Percentiles rank a stretch among this genome's conserved stretches.
These are phyloP conservation scores for Hermanozyma aechmeae DNA, from an alignment of 805 yeast species.

Conservation along the genomic window DNA sequence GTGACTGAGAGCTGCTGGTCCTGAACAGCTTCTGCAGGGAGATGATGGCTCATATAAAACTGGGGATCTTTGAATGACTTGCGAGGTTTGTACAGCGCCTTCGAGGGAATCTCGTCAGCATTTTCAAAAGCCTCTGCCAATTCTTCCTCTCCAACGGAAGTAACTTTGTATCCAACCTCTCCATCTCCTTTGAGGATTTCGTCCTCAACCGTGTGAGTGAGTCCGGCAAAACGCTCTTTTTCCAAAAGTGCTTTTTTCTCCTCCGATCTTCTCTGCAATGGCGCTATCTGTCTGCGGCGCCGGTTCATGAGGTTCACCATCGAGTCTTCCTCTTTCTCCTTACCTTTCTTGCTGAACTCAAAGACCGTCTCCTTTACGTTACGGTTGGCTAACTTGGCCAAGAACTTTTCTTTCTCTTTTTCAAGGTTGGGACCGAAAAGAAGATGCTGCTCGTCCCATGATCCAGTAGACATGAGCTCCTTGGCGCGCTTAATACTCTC, in stretches of 20 bases:
- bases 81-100: slow-evolving; percentile 16
- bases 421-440: slow-evolving; percentile 71
- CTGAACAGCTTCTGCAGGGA: slow-evolving; percentile 69
- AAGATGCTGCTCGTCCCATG: slow-evolving; percentile 84
- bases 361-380: slow-evolving; percentile 83
- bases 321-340: slow-evolving; percentile 47
- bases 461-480: slow-evolving; percentile 57
- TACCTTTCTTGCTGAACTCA: slow-evolving; percentile 57
- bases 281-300: slow-evolving; percentile 81
- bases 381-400: slow-evolving; percentile 64
- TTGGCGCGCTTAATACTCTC: slow-evolving; percentile 83
- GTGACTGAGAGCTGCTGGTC: slow-evolving; percentile 60
- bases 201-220: slow-evolving; percentile 64
- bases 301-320: slow-evolving; percentile 77
- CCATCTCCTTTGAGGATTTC: slow-evolving; percentile 52
- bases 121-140: slow-evolving; percentile 42
- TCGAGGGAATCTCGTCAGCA: slow-evolving; percentile 32
- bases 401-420: slow-evolving; percentile 60
- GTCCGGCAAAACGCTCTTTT: slow-evolving; percentile 67
- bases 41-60: slow-evolving; percentile 81
- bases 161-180: slow-evolving; percentile 38
- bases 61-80: slow-evolving; percentile 67
- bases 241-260: slow-evolving; percentile 62
- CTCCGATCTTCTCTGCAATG: slow-evolving; percentile 69
- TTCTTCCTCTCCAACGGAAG: slow-evolving; percentile 33